Evolutionary conservation across 164 flowering plant species (phyloP), one percentile per base, ranked within the genome.

Genomic region (Echeveria elegans): DNA sequence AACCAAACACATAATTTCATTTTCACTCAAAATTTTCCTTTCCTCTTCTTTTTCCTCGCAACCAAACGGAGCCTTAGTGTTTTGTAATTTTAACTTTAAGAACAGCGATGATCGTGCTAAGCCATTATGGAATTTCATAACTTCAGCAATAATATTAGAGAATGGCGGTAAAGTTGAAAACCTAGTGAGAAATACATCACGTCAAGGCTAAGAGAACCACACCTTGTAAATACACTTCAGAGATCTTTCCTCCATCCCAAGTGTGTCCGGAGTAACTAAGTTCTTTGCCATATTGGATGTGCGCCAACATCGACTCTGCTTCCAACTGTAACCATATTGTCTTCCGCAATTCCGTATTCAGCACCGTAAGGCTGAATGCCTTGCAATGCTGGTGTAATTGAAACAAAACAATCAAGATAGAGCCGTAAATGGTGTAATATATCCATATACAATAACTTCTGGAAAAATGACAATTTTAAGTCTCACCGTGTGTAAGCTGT

Each of bases 311-410:
- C 8, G 14, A 56, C 61, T 26, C 23, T 28, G 61, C 60, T 53
- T 53, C 60, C 16, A 9, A 53, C 16, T 53, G 60, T 30, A 26
- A 53, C 5, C 18, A 53, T 53, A 53, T 53, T 53, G 3, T 53
- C 60, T 26, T 31, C 60, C 1, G 60, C 61, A 28, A 56, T 56
- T 14, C 31, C 34, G 16, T 56, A 14, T 29, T 26, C 19, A 4
- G 61, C 61, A 56, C 61, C 61, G 14, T 11, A 56, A 12, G 61
- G 61, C 18, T 28, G 61, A 56, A 28, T 28, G 32, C 61, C 31
- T 56, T 78, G 72, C 2, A 74, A 61, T 24, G 67, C 72, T 68
- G 83, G 77, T 37, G 77, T 82, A 74, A 47, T 2, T 45, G 24
- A 72, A 40, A 43, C 69, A n/a, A n/a, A n/a, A 69, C 56, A 71